phyloP scores from a whole-genome alignment of 768 basidiomycete genomes.

The Phaffia tasmanica region DNA sequence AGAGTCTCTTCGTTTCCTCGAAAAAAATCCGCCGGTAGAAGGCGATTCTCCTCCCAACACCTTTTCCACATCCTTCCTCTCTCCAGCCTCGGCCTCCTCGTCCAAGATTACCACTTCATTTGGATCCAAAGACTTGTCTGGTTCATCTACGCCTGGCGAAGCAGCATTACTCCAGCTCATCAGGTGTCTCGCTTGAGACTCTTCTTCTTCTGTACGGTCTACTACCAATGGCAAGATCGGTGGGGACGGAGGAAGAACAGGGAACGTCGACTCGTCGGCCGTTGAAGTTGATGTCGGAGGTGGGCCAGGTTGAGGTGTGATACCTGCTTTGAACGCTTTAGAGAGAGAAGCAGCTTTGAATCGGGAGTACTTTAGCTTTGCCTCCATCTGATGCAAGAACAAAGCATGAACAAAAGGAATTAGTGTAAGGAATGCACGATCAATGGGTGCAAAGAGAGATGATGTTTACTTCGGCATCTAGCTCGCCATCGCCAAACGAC shows the following conservation, averaged over 20 bases:
- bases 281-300: constrained; percentile 25
- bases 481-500: constrained; percentile 31
- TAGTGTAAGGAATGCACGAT: not conserved
- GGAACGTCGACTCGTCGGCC: too few relatives aligned
- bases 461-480: constrained; percentile 37
- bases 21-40: not conserved
- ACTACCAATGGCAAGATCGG: constrained; percentile 26
- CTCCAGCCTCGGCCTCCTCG: not conserved
- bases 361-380: constrained; percentile 84
- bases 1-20: constrained; percentile 12
- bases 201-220: constrained; percentile 8
- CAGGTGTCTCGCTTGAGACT: not conserved
- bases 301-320: constrained; percentile 22
- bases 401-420: not conserved
- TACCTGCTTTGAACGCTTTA: constrained; percentile 86
- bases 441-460: not conserved
- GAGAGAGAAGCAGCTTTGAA: constrained; percentile 97
- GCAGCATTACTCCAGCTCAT: constrained; percentile 60
- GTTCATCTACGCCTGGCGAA: constrained; percentile 51
- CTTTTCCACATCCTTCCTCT: not conserved
- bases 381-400: constrained; percentile 50
- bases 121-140: not conserved
- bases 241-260: constrained; percentile 11
- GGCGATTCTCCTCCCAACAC: not conserved
- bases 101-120: not conserved